Evolutionary conservation across 2,329 filamentous ascomycete species (phyloP), one percentile per base, ranked within the genome.

Genomic region (Calycina marina): DNA sequence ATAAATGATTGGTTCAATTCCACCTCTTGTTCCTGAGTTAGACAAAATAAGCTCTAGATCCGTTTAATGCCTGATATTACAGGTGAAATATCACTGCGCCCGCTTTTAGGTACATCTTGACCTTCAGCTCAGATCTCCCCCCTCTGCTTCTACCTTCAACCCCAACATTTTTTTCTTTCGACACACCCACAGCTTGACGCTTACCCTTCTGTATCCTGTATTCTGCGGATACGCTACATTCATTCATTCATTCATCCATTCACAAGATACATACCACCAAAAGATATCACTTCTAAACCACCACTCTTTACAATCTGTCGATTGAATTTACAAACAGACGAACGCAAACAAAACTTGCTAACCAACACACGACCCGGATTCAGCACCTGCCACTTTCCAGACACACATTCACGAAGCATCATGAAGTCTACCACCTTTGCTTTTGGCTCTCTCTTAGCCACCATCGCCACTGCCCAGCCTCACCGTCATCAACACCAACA

Each of bases 391-490:
- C n/a, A 20, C n/a, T 18, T n/a, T 14, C 17, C 29, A 31, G 12
- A 16, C 24, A 28, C 29, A 31, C 16, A 16, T 10, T 4, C 27
- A 9, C 16, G 6, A 17, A 29, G 9, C 14, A 14, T 4, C 40
- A 56, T 57, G 54, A 56, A 55, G 47, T 48, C 47, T 25, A 39
- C 46, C 34, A 50, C 40, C 35, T 34, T 56, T 32, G 28, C 47
- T 25, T 40, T 50, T 18, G 43, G 40, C 18, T 47, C 48, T 18
- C 33, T 48, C 28, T 31, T 55, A 38, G 43, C 46, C 37, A 37
- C 47, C 16, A 39, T 43, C 30, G 44, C 40, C 28, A 36, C 42
- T 30, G 51, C 54, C 16, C 51, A 53, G 38, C 54, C 53, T 16
- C 44, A 55, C 30, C 45, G 51, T 41, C 56, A 59, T 39, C 56